Percentiles rank a stretch among this genome's conserved stretches.
Evolutionary conservation across 208 protist genomes (phyloP).

Genomic region (Histomonas meleagridis): DNA sequence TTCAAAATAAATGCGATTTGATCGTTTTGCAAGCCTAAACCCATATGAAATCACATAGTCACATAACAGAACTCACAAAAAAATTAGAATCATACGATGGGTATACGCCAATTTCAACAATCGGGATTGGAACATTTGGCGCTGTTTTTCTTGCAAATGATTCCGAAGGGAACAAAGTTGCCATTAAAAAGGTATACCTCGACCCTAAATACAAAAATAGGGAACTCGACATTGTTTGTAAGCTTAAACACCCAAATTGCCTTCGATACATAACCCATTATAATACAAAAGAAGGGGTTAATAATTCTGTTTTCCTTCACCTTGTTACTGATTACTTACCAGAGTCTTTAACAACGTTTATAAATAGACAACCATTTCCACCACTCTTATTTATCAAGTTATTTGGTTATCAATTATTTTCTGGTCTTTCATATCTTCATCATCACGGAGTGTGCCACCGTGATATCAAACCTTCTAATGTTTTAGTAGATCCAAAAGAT

Average conservation of each 20-base stretch:
- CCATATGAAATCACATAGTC: background rate
- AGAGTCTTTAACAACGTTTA: background rate
- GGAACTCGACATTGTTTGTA: background rate
- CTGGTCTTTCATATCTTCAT: background rate
- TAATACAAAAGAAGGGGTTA: background rate
- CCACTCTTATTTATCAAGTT: background rate
- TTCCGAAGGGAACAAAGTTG: background rate
- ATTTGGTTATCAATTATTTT: background rate
- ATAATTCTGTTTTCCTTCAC: background rate
- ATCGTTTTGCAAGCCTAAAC: no score
- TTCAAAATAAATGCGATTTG: no score
- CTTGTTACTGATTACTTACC: conserved; percentile 8
- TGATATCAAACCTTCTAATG: conserved; percentile 30
- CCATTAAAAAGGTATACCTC: background rate
- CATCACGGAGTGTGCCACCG: background rate
- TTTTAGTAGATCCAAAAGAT: background rate
- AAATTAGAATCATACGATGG: background rate
- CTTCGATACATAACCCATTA: background rate
- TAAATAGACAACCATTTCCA: background rate
- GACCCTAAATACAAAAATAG: background rate
- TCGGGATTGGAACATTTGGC: conserved; percentile 21
- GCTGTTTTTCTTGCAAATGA: conserved; percentile 6
- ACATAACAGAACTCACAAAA: background rate
- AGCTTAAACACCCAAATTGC: background rate
- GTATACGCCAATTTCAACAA: background rate